Conservation (phyloP, 78 protist species). For the Anaeramoeba flamelloides region DNA sequence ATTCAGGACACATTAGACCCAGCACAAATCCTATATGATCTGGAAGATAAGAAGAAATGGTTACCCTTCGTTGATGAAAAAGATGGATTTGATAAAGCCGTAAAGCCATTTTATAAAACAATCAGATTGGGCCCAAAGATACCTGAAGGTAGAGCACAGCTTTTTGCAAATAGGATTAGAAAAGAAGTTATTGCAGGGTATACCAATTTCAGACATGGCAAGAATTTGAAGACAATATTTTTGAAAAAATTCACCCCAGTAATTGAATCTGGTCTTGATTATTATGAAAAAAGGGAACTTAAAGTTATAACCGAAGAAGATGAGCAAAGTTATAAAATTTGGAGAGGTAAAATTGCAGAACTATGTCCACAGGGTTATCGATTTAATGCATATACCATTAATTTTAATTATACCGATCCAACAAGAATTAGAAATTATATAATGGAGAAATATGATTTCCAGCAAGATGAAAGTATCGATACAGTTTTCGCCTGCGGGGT, state of each 20-base stretch:
- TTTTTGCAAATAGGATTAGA: neutral
- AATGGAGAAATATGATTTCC: neutral
- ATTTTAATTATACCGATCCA: neutral
- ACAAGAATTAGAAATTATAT: neutral
- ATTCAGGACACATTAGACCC: neutral
- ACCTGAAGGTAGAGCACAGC: neutral
- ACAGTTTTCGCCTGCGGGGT: neutral
- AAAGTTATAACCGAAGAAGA: neutral
- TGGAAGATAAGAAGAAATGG: neutral
- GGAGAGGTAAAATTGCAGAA: neutral
- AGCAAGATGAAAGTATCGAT: neutral
- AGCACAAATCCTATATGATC: neutral
- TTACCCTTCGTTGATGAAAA: neutral
- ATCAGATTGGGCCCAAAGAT: neutral
- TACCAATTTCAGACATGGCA: neutral
- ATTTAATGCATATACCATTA: neutral
- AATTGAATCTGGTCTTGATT: neutral
- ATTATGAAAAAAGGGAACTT: neutral
- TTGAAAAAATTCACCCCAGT: neutral
- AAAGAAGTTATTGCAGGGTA: neutral
- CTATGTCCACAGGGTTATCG: neutral
- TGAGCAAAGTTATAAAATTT: neutral
- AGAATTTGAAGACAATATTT: neutral
- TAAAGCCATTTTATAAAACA: neutral
- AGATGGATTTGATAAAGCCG: neutral